These are phyloP conservation scores for Apiospora kogelbergensis DNA, from an alignment of 2,329 filamentous ascomycete genomes.

Conservation along the genomic window DNA sequence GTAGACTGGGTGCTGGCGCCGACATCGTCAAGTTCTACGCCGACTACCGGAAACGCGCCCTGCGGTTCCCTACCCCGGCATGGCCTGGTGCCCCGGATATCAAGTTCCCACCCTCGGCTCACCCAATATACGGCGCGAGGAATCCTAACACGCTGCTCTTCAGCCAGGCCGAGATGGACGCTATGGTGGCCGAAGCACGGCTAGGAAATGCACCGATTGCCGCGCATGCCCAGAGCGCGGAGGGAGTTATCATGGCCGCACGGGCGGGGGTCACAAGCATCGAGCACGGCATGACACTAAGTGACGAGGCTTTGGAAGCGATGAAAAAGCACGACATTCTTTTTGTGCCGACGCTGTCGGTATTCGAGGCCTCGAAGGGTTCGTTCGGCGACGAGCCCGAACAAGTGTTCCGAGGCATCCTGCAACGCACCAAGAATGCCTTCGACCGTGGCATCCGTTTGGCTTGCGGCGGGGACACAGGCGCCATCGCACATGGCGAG, in stretches of 20 bases:
- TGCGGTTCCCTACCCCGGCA: conserved; percentile 38
- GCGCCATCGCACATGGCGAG: conserved; percentile 52
- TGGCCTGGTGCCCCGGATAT: conserved; percentile 29
- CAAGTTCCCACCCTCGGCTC: conserved; percentile 34
- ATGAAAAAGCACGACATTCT: conserved; percentile 47
- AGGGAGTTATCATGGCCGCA: conserved; percentile 45
- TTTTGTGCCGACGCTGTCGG: conserved; percentile 53
- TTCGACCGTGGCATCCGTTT: conserved; percentile 47
- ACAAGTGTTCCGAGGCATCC: conserved; percentile 21
- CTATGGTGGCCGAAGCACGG: conserved; percentile 47
- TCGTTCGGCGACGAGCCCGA: conserved; percentile 27
- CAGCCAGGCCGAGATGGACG: conserved; percentile 48
- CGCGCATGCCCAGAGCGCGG: conserved; percentile 41
- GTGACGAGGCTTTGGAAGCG: conserved; percentile 39
- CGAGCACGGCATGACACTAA: conserved; percentile 44
- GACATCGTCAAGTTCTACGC: conserved; percentile 54
- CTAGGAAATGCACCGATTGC: conserved; percentile 41
- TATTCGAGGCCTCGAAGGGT: conserved; percentile 33
- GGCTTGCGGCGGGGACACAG: conserved; percentile 54
- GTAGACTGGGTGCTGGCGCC: conserved; percentile 46
- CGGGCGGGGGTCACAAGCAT: conserved; percentile 46
- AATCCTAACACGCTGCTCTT: conserved; percentile 47
- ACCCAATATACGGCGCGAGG: conserved; percentile 14
- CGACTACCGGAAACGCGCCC: conserved; percentile 44
- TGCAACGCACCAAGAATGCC: conserved; percentile 43